phyloP scores from a whole-genome alignment of 352 stramenopile species.

The Thalassiosira mediterranea region DNA sequence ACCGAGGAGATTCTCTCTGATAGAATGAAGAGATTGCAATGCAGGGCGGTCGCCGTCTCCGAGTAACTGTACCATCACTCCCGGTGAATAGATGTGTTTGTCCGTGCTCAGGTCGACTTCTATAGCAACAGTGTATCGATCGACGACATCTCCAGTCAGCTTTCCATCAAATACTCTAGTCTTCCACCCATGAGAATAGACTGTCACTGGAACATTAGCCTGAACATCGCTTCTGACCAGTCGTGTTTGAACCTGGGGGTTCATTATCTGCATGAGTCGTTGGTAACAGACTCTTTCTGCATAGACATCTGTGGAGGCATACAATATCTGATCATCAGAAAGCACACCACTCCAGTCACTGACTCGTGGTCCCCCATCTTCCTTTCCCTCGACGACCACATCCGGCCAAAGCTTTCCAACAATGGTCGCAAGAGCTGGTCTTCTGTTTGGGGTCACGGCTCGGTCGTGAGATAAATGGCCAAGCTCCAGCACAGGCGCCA shows the following conservation, averaged over 20 bases:
- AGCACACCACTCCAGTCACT: constrained; percentile 1
- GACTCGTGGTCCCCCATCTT: neutral
- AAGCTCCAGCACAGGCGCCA: constrained; percentile 10
- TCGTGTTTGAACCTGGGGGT: constrained; percentile 15
- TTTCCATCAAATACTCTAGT: no score
- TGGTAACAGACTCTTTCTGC: neutral
- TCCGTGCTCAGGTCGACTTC: no score
- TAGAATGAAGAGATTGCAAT: neutral
- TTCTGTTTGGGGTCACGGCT: neutral
- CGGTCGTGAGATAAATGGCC: constrained; percentile 17
- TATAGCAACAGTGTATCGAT: no score
- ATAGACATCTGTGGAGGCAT: constrained; percentile 22
- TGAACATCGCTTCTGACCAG: neutral
- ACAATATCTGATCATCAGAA: neutral
- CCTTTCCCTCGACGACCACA: constrained; percentile 25
- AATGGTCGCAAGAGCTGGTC: constrained; percentile 2
- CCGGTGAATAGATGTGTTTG: no score
- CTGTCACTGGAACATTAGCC: neutral
- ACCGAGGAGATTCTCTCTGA: neutral
- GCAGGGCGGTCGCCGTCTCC: no score
- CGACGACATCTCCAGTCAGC: no score
- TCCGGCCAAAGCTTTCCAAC: neutral
- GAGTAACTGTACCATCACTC: no score
- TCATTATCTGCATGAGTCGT: constrained; percentile 13
- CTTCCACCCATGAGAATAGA: constrained; percentile 11